Conservation (phyloP, 257 asterid species). For the Solanum lycopersicoides region DNA sequence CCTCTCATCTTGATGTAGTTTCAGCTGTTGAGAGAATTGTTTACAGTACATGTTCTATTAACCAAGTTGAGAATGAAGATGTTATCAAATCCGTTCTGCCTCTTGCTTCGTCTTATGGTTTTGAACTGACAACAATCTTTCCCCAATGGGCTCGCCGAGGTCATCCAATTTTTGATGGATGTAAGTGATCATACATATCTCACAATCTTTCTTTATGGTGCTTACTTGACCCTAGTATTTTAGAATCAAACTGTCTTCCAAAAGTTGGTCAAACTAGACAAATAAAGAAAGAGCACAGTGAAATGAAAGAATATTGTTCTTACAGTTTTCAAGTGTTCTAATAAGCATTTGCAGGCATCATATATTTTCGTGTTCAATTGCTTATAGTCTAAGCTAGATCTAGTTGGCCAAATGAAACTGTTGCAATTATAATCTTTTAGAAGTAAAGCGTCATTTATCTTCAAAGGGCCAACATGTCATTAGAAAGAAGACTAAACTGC, state of each 20-base stretch:
- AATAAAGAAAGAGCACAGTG: too few species aligned
- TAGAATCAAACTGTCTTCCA: background rate
- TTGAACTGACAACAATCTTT: constrained; percentile 45
- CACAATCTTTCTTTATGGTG: background rate
- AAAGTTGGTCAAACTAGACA: background rate
- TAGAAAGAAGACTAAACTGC: too few species aligned
- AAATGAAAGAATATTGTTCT: too few species aligned
- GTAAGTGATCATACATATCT: constrained; percentile 28
- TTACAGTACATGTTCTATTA: constrained; percentile 91
- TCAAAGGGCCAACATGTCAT: background rate
- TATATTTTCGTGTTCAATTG: background rate
- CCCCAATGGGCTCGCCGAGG: constrained; percentile 95
- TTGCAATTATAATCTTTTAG: too few species aligned
- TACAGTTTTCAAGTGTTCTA: too few species aligned
- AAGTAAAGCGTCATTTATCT: too few species aligned
- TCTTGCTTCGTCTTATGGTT: constrained; percentile 63
- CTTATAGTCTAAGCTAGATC: background rate
- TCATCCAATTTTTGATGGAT: constrained; percentile 63
- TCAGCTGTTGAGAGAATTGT: constrained; percentile 81
- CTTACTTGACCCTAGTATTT: background rate
- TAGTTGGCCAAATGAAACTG: too few species aligned
- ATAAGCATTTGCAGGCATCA: too few species aligned
- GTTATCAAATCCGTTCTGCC: constrained; percentile 59
- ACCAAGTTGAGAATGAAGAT: constrained; percentile 85
- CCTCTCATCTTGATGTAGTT: constrained; percentile 26